Conservation (phyloP, 805 yeast species). For the Nakazawaea ishiwadae region DNA sequence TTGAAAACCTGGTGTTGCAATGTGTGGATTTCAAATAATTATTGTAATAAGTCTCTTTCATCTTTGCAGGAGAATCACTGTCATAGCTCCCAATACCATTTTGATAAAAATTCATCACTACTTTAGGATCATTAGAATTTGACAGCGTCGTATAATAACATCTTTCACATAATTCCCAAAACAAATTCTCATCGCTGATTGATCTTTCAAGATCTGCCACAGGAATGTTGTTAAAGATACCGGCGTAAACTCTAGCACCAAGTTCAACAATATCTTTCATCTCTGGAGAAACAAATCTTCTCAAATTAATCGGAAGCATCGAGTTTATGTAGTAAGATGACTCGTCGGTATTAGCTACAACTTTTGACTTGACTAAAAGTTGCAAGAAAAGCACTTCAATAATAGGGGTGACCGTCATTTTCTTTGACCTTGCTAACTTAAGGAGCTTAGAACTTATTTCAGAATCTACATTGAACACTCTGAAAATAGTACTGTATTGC, state of each 20-base stretch:
- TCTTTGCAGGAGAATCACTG: neutral
- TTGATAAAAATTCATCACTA: slow-evolving; percentile 1
- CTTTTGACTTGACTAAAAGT: neutral
- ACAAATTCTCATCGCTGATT: neutral
- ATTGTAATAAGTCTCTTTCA: neutral
- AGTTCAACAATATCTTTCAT: neutral
- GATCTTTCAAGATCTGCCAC: slow-evolving; percentile 5
- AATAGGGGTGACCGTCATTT: slow-evolving; percentile 9
- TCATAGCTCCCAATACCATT: neutral
- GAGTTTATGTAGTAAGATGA: slow-evolving; percentile 8
- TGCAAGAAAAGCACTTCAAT: slow-evolving; percentile 1
- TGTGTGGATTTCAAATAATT: neutral
- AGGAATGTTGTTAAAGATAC: slow-evolving; percentile 5
- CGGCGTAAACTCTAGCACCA: slow-evolving; percentile 8
- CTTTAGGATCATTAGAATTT: slow-evolving; percentile 1
- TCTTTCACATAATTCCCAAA: slow-evolving; percentile 6
- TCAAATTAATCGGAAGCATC: slow-evolving; percentile 9
- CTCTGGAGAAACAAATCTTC: slow-evolving; percentile 5
- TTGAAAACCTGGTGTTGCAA: slow-evolving; percentile 7
- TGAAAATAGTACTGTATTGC: neutral
- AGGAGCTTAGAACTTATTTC: neutral
- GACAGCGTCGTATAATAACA: neutral
- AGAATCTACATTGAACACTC: neutral
- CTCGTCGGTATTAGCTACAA: neutral
- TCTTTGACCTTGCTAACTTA: neutral